Percentiles rank a stretch among this genome's conserved stretches.
Evolutionary conservation across 352 stramenopile genomes (phyloP).

Genomic region (Pythium vanterpoolii): DNA sequence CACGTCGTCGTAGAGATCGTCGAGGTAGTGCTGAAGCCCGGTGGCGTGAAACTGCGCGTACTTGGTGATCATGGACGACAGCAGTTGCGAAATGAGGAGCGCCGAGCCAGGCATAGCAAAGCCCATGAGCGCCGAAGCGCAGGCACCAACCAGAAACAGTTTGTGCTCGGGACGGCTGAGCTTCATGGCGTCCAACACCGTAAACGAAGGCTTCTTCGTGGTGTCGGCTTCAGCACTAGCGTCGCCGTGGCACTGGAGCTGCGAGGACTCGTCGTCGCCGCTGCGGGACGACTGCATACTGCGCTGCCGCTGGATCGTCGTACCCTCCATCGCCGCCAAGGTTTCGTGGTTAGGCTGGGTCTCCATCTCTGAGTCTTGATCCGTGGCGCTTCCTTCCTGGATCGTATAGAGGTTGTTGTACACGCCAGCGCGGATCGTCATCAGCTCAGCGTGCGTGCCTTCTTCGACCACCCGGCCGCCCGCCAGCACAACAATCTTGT

Average conservation of each 20-base stretch:
- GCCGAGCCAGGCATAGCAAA: slow-evolving; percentile 11
- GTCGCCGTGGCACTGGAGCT: not conserved
- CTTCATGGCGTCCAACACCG: slow-evolving; percentile 12
- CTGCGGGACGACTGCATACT: not conserved
- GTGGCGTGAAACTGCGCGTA: slow-evolving; percentile 31
- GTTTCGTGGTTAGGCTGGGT: no score
- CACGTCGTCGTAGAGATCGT: slow-evolving; percentile 30
- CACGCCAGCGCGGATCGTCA: not conserved
- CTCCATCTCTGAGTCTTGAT: not conserved
- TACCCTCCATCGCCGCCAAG: not conserved
- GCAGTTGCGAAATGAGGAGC: slow-evolving; percentile 19
- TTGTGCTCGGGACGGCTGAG: slow-evolving; percentile 15
- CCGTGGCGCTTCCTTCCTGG: not conserved
- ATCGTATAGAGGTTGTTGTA: slow-evolving; percentile 2
- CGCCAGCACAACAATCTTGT: slow-evolving; percentile 4
- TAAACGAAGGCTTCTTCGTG: not conserved
- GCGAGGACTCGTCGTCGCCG: not conserved
- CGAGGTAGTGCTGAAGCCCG: slow-evolving; percentile 19
- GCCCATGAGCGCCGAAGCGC: slow-evolving; percentile 3
- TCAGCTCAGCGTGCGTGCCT: not conserved
- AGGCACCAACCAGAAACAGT: slow-evolving; percentile 2
- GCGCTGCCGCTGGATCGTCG: not conserved
- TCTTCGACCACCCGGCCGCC: not conserved
- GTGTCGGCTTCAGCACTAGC: no score
- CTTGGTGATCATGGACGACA: slow-evolving; percentile 29